Percentiles rank a stretch among this genome's conserved stretches.
Evolutionary conservation across 352 stramenopile species (phyloP).

Genomic region (Phytophthora tentaculata): DNA sequence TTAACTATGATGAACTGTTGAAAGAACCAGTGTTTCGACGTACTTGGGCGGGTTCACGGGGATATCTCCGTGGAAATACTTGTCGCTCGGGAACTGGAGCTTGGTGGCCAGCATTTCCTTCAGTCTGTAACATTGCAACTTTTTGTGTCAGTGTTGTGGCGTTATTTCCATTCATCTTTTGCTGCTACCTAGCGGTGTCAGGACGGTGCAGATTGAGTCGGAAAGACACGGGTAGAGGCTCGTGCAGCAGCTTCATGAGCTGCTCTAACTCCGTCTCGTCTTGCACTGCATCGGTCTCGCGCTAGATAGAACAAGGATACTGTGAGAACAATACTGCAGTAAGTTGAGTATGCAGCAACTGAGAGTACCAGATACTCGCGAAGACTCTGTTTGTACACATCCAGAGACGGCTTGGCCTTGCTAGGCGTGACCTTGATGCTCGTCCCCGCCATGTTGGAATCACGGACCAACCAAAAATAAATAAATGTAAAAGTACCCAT

Average conservation of each 20-base stretch:
- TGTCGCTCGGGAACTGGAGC: conserved; percentile 64
- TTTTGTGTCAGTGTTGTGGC: conserved; percentile 4
- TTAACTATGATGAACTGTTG: not conserved
- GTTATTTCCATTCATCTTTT: not conserved
- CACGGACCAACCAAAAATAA: conserved; percentile 13
- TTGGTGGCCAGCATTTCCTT: conserved; percentile 54
- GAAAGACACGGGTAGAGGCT: conserved; percentile 83
- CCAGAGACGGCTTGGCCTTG: conserved; percentile 59
- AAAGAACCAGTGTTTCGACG: conserved; percentile 4
- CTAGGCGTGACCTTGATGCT: not conserved
- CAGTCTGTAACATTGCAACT: conserved; percentile 43
- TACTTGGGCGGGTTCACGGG: conserved; percentile 71
- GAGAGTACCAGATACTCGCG: conserved; percentile 63
- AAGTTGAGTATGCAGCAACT: not conserved
- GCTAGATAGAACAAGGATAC: conserved; percentile 29
- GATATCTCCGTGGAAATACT: conserved; percentile 59
- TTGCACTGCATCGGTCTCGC: conserved; percentile 62
- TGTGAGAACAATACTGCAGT: conserved; percentile 1
- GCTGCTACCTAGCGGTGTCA: conserved; percentile 47
- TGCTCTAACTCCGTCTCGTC: conserved; percentile 56
- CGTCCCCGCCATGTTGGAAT: conserved; percentile 21
- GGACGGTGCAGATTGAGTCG: conserved; percentile 79
- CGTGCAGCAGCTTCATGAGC: conserved; percentile 79
- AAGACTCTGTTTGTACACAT: conserved; percentile 87
- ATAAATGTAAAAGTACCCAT: not conserved